Evolutionary conservation across 352 stramenopile genomes (phyloP).

Genomic region (Phytophthora tubulina): DNA sequence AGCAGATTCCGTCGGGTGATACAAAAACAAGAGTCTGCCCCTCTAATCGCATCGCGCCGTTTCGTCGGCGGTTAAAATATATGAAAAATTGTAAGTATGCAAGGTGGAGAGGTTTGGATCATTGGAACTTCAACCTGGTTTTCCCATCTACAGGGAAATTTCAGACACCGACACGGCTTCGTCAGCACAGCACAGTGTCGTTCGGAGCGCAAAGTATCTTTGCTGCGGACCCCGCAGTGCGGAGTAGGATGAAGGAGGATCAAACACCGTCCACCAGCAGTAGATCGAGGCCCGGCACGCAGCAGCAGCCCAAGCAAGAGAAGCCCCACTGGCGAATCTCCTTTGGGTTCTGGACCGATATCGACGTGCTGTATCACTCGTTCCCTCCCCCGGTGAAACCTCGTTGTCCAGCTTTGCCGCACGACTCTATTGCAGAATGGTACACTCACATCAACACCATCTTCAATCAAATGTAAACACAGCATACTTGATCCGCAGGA

Average conservation of each 20-base stretch:
- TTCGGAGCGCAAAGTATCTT: slow-evolving; percentile 4
- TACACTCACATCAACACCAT: slow-evolving; percentile 10
- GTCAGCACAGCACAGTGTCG: slow-evolving; percentile 5
- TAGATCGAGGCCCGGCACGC: slow-evolving; percentile 21
- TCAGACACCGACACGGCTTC: slow-evolving; percentile 7
- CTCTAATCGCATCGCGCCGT: slow-evolving; percentile 11
- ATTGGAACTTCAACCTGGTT: slow-evolving; percentile 24
- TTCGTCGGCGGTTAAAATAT: slow-evolving; percentile 11
- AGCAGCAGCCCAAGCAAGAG: slow-evolving; percentile 14
- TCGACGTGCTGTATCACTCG: slow-evolving; percentile 64
- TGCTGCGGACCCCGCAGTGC: background rate
- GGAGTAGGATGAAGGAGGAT: slow-evolving; percentile 12
- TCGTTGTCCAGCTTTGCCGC: slow-evolving; percentile 42
- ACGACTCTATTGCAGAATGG: slow-evolving; percentile 54
- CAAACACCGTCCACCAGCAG: background rate
- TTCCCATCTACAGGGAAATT: slow-evolving; percentile 7
- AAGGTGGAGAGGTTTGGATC: background rate
- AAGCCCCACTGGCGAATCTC: slow-evolving; percentile 53
- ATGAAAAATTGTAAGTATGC: slow-evolving; percentile 25
- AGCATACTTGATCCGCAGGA: slow-evolving; percentile 26
- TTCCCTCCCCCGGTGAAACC: slow-evolving; percentile 53
- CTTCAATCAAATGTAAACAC: background rate
- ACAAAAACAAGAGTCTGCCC: slow-evolving; percentile 20
- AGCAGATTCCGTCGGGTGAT: background rate
- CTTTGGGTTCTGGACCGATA: slow-evolving; percentile 68